These are phyloP conservation scores for Sugiyamaella floridensis DNA, from an alignment of 805 yeast species.

Conservation along the genomic window DNA sequence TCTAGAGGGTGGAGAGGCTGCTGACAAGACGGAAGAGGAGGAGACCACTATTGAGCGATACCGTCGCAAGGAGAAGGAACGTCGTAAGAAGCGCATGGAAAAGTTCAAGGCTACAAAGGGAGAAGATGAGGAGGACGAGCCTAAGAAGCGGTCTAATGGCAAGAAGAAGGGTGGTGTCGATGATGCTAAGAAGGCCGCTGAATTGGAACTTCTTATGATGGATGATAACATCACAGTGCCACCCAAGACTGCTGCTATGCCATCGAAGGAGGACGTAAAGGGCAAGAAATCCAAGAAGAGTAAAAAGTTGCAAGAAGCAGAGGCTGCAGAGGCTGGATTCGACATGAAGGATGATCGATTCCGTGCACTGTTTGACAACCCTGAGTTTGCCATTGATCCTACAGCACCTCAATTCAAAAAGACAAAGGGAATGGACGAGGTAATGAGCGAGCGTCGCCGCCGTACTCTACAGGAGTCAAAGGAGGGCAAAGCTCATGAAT, in stretches of 20 bases:
- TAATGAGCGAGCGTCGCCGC: slow-evolving; percentile 60
- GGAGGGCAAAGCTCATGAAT: slow-evolving; percentile 8
- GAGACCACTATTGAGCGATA: slow-evolving; percentile 74
- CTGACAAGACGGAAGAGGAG: slow-evolving; percentile 41
- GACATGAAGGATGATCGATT: slow-evolving; percentile 83
- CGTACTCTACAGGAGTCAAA: slow-evolving; percentile 14
- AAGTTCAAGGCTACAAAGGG: slow-evolving; percentile 57
- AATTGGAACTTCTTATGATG: slow-evolving; percentile 66
- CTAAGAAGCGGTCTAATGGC: slow-evolving; percentile 11
- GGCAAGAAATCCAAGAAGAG: slow-evolving; percentile 41
- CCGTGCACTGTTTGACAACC: slow-evolving; percentile 72
- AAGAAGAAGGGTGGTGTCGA: slow-evolving; percentile 29
- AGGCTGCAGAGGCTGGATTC: slow-evolving; percentile 44
- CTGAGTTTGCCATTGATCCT: slow-evolving; percentile 91
- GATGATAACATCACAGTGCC: slow-evolving; percentile 55
- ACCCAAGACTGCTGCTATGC: slow-evolving; percentile 36
- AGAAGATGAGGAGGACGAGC: slow-evolving; percentile 40
- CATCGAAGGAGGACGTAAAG: slow-evolving; percentile 62
- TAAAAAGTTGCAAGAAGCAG: slow-evolving; percentile 32
- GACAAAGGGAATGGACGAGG: slow-evolving; percentile 78
- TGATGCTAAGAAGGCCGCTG: slow-evolving; percentile 52
- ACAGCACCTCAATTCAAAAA: slow-evolving; percentile 83
- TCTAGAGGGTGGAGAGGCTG: slow-evolving; percentile 35
- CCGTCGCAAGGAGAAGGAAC: slow-evolving; percentile 84
- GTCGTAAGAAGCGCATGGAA: slow-evolving; percentile 78